Evolutionary conservation across 257 asterid species (phyloP).

Genomic region (Solanum tarijense): DNA sequence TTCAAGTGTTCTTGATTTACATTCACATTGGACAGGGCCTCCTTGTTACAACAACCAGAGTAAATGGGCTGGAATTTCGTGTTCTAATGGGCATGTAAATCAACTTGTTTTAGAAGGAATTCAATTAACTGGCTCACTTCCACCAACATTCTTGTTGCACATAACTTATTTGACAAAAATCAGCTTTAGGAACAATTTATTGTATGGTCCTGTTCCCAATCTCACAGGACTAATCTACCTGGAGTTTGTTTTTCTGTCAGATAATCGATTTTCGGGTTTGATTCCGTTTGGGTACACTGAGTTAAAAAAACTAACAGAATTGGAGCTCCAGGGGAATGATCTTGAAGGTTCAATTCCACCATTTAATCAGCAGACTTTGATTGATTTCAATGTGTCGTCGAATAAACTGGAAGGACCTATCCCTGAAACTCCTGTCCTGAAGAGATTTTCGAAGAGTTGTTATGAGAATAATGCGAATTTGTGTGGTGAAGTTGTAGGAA

Average conservation of each 20-base stretch:
- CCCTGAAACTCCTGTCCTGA: slow-evolving; percentile 39
- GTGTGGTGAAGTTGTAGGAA: slow-evolving; percentile 37
- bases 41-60: slow-evolving; percentile 47
- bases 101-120: slow-evolving; percentile 43
- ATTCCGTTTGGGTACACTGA: slow-evolving; percentile 31
- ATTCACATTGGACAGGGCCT: slow-evolving; percentile 65
- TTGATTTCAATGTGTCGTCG: slow-evolving; percentile 40
- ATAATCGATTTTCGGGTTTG: slow-evolving; percentile 44
- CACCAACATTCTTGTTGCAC: slow-evolving; percentile 30
- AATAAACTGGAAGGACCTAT: slow-evolving; percentile 40
- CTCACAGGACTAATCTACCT: slow-evolving; percentile 30
- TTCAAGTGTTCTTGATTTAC: slow-evolving; percentile 28
- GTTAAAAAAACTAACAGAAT: slow-evolving; percentile 15
- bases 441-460: slow-evolving; percentile 25
- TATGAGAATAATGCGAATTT: slow-evolving; percentile 28
- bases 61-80: slow-evolving; percentile 54
- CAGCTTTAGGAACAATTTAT: slow-evolving; percentile 43
- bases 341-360: slow-evolving; percentile 52
- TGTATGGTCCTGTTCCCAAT: slow-evolving; percentile 43
- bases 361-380: slow-evolving; percentile 34
- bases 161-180: slow-evolving; percentile 40
- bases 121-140: slow-evolving; percentile 34
- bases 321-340: slow-evolving; percentile 42
- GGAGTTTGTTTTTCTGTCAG: slow-evolving; percentile 29
- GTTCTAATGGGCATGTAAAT: slow-evolving; percentile 41